phyloP scores from a whole-genome alignment of 2,329 filamentous ascomycete genomes.

The Thelonectria olida region DNA sequence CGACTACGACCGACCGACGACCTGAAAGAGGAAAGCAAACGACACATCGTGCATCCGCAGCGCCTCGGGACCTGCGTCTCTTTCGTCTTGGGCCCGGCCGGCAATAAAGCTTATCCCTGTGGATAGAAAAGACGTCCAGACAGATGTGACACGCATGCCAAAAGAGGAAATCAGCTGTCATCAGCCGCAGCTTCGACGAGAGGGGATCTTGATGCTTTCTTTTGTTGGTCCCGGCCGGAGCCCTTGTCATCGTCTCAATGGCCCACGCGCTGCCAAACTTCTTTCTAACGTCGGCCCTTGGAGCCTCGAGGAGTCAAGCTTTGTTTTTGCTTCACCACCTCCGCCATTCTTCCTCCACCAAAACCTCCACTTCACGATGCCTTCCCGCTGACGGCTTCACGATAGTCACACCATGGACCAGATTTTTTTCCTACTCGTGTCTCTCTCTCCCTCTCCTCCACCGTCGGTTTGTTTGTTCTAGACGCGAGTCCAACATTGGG shows the following conservation, averaged over 20 bases:
- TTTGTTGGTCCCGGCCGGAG: not conserved
- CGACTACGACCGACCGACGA: constrained; percentile 34
- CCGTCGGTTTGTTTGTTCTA: not conserved
- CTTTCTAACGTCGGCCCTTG: not conserved
- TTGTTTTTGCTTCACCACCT: constrained; percentile 16
- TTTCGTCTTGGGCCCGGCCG: constrained; percentile 12
- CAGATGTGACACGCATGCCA: constrained; percentile 35
- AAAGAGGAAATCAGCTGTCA: constrained; percentile 41
- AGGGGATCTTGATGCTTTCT: constrained; percentile 1
- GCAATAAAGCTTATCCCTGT: constrained; percentile 21
- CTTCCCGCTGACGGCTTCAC: constrained; percentile 28
- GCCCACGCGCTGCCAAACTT: constrained; percentile 20
- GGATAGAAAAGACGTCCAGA: constrained; percentile 27
- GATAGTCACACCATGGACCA: constrained; percentile 26
- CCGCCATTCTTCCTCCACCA: constrained; percentile 26
- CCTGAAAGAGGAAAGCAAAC: constrained; percentile 44
- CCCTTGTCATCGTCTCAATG: constrained; percentile 21
- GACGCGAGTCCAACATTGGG: constrained; percentile 27
- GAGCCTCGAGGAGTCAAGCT: not conserved
- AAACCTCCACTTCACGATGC: constrained; percentile 32
- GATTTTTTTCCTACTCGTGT: constrained; percentile 10
- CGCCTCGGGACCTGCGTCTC: constrained; percentile 37
- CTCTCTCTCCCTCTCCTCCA: constrained; percentile 1
- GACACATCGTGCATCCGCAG: constrained; percentile 45
- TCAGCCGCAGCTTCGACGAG: constrained; percentile 24